These are phyloP conservation scores for Multifurca ochricompacta DNA, from an alignment of 768 basidiomycete genomes.

Conservation along the genomic window DNA sequence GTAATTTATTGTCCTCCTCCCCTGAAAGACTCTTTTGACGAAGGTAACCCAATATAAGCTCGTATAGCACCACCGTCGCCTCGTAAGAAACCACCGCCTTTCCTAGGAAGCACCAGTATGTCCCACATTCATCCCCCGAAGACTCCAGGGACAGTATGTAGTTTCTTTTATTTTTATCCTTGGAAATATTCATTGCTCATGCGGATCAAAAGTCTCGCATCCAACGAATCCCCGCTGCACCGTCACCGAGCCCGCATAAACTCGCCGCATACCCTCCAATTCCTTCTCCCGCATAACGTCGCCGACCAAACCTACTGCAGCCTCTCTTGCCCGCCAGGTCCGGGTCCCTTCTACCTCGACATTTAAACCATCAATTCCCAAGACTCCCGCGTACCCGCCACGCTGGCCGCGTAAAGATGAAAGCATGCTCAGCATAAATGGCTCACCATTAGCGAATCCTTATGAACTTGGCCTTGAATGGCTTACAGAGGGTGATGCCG, in stretches of 20 bases:
- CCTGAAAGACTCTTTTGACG: background rate
- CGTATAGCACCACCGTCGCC: constrained; percentile 48
- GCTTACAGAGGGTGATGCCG: constrained; percentile 39
- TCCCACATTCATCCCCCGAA: constrained; percentile 24
- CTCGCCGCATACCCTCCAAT: constrained; percentile 24
- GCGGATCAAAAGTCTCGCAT: constrained; percentile 23
- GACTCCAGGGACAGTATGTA: constrained; percentile 28
- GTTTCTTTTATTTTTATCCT: background rate
- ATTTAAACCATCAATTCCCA: constrained; percentile 66
- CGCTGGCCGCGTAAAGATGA: constrained; percentile 70
- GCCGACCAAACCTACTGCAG: constrained; percentile 38
- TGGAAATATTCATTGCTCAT: constrained; percentile 6
- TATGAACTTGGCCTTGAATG: constrained; percentile 58
- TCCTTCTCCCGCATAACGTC: constrained; percentile 39
- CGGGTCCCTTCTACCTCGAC: constrained; percentile 50
- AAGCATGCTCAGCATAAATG: constrained; percentile 73
- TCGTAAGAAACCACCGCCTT: constrained; percentile 39
- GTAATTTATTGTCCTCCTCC: background rate
- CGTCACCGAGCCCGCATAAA: constrained; percentile 34
- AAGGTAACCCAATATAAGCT: constrained; percentile 35
- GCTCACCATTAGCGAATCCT: constrained; percentile 75
- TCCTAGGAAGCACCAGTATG: background rate
- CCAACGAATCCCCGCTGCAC: constrained; percentile 25
- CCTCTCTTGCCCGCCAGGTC: constrained; percentile 26
- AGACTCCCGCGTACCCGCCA: constrained; percentile 50